phyloP scores from a whole-genome alignment of 352 stramenopile genomes.

The Phytophthora syringae region DNA sequence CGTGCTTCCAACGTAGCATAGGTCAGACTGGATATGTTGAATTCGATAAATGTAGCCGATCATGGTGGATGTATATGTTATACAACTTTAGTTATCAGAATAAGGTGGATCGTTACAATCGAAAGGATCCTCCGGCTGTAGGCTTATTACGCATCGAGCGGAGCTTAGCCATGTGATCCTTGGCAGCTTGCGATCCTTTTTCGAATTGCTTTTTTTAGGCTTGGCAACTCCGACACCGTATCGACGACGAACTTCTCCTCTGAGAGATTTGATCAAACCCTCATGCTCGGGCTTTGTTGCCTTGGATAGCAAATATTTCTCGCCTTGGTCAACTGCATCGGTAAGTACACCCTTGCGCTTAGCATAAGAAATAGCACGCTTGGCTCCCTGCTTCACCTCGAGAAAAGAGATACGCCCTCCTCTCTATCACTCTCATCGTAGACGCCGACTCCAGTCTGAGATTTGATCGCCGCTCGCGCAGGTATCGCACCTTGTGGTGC shows the following conservation, averaged over 20 bases:
- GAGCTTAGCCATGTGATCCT: too few species aligned
- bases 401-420: conserved; percentile 2
- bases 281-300: too few species aligned
- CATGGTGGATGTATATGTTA: conserved; percentile 6
- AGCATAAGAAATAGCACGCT: conserved; percentile 3
- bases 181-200: too few species aligned
- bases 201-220: too few species aligned
- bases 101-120: neutral
- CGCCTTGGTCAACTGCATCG: conserved; percentile 7
- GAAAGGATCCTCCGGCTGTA: neutral
- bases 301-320: conserved; percentile 15
- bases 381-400: conserved; percentile 12
- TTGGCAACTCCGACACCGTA: too few species aligned
- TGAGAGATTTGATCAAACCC: too few species aligned
- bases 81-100: conserved; percentile 3
- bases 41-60: conserved; percentile 10
- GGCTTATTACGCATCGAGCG: too few species aligned
- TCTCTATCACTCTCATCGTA: conserved; percentile 14
- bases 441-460: conserved; percentile 13
- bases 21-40: neutral
- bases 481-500: too few species aligned
- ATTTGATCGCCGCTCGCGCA: too few species aligned
- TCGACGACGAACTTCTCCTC: too few species aligned
- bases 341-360: conserved; percentile 21
- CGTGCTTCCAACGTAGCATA: neutral